Evolutionary conservation across 805 yeast species (phyloP), one percentile per base, ranked within the genome.

Genomic region (Kodamaea lidongshanica): DNA sequence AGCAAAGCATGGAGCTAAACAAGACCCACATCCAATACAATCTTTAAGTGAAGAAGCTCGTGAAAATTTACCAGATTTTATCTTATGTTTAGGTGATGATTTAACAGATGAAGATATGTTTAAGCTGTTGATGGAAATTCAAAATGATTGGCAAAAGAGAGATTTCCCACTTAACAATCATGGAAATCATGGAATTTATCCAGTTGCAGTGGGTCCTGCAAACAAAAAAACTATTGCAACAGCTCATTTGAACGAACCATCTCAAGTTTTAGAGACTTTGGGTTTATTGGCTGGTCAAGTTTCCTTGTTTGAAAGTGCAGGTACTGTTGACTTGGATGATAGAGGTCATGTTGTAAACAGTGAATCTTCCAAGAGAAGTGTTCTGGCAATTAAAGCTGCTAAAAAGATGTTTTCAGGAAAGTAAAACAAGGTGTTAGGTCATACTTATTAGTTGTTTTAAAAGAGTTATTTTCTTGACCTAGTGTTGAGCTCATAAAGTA

Each of bases 21-120:
- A 73, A 46, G 61, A 61, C 23, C 57, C 58, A 3, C 41, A 40
- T 27, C 48, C 52, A 7, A 43, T 46, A 12, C 39, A 38, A 14
- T 33, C 43, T 5, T 36, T 39, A 24, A 56, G 53, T 9, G 42
- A 46, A 9, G 47, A 44, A 13, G 54, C 57, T 11, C 52, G 53
- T 10, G 70, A 66, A 1, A 66, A 71, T 30, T 61, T 75, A 31
- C 92, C 96, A 0, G 95, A 85, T 46, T 89, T 92, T 50, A 74
- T 83, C 23, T 57, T 89, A 32, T 92, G 97, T 60, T 58, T 86
- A 25, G 99, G 99, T 30, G 99, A 92, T 56, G 99, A 92, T 54
- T 70, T 79, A 23, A 92, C 99, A 0, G 99, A 92, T 56, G 99
- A 92, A 56, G 98, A 92, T 50, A 92, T 92, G 99, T 92, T 92